Conservation (phyloP, 306 rosid genomes). For the Fragaria nilgerrensis region DNA sequence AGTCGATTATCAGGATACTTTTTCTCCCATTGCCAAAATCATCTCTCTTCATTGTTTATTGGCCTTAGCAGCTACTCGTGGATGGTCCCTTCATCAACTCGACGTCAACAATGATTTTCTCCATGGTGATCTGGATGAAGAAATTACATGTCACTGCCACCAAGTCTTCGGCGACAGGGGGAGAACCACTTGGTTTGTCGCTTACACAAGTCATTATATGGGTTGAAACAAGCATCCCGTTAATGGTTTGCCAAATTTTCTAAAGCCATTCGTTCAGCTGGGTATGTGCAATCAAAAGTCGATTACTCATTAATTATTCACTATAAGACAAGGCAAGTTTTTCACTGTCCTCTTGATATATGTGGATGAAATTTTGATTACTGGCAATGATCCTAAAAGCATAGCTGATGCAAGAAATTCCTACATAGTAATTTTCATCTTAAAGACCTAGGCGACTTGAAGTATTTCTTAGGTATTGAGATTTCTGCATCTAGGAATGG, state of each 20-base stretch:
- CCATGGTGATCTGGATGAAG: not conserved
- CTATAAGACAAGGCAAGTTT: not conserved
- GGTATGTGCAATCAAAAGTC: not conserved
- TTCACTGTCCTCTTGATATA: not conserved
- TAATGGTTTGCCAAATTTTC: not conserved
- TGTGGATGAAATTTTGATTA: not conserved
- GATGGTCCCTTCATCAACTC: not conserved
- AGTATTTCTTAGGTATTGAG: not conserved
- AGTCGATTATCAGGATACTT: not conserved
- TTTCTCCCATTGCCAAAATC: not conserved
- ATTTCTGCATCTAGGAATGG: not conserved
- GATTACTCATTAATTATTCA: not conserved
- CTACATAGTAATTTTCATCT: not conserved
- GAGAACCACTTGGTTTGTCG: not conserved
- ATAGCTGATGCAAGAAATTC: not conserved
- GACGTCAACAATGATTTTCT: too few species aligned
- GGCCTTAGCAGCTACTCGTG: not conserved
- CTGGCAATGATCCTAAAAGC: not conserved
- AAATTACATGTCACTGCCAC: not conserved
- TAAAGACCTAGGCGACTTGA: not conserved
- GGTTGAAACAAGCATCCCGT: not conserved
- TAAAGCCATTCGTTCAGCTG: not conserved
- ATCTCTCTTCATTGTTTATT: not conserved
- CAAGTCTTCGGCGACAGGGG: not conserved
- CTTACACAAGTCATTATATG: not conserved